These are phyloP conservation scores for Ceratobasidium sp. DNA, from an alignment of 1,284 basidiomycete genomes.

Conservation along the genomic window DNA sequence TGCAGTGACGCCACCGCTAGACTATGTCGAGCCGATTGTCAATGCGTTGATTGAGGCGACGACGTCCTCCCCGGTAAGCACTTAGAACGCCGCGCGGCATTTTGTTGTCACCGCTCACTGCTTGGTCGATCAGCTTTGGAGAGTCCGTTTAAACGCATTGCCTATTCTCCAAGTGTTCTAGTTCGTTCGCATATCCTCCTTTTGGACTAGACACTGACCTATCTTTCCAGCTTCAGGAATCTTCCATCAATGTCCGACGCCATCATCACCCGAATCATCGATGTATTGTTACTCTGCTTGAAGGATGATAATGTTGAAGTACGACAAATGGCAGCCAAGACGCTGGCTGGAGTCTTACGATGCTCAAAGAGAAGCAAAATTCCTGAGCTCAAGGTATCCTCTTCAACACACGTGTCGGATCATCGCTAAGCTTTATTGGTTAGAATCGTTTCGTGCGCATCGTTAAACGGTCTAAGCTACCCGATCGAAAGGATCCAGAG, in stretches of 20 bases:
- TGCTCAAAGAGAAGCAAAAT: conserved; percentile 93
- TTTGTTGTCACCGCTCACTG: conserved; percentile 14
- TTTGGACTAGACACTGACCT: not conserved
- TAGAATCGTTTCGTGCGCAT: conserved; percentile 81
- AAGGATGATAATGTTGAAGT: conserved; percentile 94
- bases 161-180: conserved; percentile 83
- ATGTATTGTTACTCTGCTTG: conserved; percentile 82
- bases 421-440: conserved; percentile 22
- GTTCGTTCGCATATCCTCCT: not conserved
- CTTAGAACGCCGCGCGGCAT: conserved; percentile 25
- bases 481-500: conserved; percentile 69
- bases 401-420: conserved; percentile 7
- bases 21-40: conserved; percentile 67
- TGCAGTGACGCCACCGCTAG: conserved; percentile 67
- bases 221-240: conserved; percentile 66
- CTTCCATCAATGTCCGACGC: conserved; percentile 75
- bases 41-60: conserved; percentile 69
- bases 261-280: conserved; percentile 74
- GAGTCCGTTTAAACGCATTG: conserved; percentile 75
- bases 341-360: conserved; percentile 87
- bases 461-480: conserved; percentile 70
- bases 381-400: conserved; percentile 75
- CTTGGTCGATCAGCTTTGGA: conserved; percentile 66
- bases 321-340: conserved; percentile 90
- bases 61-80: conserved; percentile 68